These are phyloP conservation scores for Ulmus americana DNA, from an alignment of 331 rosid genomes.

Conservation along the genomic window DNA sequence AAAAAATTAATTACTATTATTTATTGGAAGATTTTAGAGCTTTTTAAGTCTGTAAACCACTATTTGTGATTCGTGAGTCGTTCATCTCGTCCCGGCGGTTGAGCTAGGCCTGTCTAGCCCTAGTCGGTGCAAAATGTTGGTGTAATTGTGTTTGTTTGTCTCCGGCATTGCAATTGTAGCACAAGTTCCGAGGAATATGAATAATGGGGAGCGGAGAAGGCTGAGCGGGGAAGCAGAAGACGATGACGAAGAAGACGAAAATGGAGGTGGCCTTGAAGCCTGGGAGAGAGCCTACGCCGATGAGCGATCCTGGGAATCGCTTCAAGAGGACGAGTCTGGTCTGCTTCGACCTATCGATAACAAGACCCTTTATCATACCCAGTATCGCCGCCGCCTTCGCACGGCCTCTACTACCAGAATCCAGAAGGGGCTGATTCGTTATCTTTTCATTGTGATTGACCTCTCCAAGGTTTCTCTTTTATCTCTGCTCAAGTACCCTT, in stretches of 20 bases:
- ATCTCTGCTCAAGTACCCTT: neutral
- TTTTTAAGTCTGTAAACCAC: no score
- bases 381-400: conserved; percentile 83
- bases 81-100: no score
- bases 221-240: conserved; percentile 53
- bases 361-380: conserved; percentile 66
- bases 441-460: conserved; percentile 62
- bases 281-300: conserved; percentile 94
- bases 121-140: no score
- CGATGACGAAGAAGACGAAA: conserved; percentile 62
- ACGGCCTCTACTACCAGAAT: conserved; percentile 60
- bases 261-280: conserved; percentile 58
- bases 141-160: no score
- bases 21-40: no score
- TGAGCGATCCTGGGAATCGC: conserved; percentile 91
- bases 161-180: no score
- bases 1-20: no score
- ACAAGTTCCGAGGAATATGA: conserved; percentile 29
- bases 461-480: conserved; percentile 64
- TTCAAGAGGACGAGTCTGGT: conserved; percentile 94
- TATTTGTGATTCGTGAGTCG: no score
- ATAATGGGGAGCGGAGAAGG: conserved; percentile 48
- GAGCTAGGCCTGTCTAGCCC: no score
- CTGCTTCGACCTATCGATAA: conserved; percentile 82
- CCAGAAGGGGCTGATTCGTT: conserved; percentile 95